phyloP scores from a whole-genome alignment of 139 green algal genomes.

The Trebouxia sp. region DNA sequence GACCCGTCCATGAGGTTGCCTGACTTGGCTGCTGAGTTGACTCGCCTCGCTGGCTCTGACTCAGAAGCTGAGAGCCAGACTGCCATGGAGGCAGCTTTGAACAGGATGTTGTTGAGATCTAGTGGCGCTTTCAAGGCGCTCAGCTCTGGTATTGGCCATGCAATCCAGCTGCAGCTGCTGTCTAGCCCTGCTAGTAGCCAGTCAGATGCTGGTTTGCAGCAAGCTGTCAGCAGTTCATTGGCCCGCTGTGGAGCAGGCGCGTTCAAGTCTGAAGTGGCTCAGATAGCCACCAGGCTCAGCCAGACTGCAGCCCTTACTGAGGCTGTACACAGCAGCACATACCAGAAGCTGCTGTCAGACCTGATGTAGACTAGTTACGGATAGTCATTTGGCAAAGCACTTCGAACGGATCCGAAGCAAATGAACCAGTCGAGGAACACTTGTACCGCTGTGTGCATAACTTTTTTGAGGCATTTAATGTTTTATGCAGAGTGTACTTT shows the following conservation, averaged over 20 bases:
- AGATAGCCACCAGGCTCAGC: constrained; percentile 49
- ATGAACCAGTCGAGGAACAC: too few species aligned
- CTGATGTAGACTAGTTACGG: constrained; percentile 12
- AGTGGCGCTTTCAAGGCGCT: constrained; percentile 49
- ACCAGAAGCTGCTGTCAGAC: constrained; percentile 27
- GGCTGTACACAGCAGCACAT: constrained; percentile 50
- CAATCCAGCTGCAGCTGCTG: constrained; percentile 52
- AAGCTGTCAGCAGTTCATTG: constrained; percentile 27
- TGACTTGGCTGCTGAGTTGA: constrained; percentile 61
- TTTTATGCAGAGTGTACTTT: not conserved
- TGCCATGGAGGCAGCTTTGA: constrained; percentile 27
- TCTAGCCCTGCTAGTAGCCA: constrained; percentile 10
- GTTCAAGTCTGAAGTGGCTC: constrained; percentile 51
- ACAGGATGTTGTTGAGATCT: constrained; percentile 35
- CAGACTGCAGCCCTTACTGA: constrained; percentile 50
- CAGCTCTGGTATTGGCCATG: constrained; percentile 36
- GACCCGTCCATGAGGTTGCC: constrained; percentile 64
- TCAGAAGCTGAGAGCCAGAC: not conserved
- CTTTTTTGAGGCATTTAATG: too few species aligned
- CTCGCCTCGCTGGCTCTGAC: constrained; percentile 6
- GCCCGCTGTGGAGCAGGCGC: constrained; percentile 49
- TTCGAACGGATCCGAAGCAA: too few species aligned
- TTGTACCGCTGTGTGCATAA: too few species aligned
- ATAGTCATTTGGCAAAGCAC: too few species aligned
- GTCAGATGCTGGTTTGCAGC: constrained; percentile 29